Evolutionary conservation across 2,329 filamentous ascomycete genomes (phyloP), one percentile per base, ranked within the genome.

Genomic region (Fusarium siculi): DNA sequence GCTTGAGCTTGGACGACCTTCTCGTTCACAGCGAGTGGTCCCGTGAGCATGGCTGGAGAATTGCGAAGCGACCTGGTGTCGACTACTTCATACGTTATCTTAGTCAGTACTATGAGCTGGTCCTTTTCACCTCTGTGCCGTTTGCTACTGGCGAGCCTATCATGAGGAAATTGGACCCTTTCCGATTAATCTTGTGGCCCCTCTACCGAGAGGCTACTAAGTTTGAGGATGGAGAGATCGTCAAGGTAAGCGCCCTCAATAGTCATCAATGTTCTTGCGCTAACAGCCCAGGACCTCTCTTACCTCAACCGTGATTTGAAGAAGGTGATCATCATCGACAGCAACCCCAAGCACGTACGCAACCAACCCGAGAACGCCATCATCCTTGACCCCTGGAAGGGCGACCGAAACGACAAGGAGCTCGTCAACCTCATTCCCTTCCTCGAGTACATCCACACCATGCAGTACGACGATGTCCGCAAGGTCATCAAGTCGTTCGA

Each of bases 31-130:
- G 93, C 79, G 94, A 97, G 81, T 99, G 96, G 96, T 90, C 91
- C 30, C 90, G 96, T 64, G 94, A 98, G 81, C 93, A 98, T 80
- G 96, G 96, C 66, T 99, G 96, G 95, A 91, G 96, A 75, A 89
- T 97, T 70, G 96, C 96, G 34, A 99, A 99, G 86, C 90, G 96
- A 55, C 96, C 96, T 40, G 96, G 96, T 50, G 90, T 97, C 70
- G 96, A 99, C 84, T 99, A 99, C 85, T 99, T 99, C 85, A 85
- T 99, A 73, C 93, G 94, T 79, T 99, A 99, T 82, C 89, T 99
- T 54, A 96, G 93, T 83, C 95, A 98, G 82, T 98, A 99, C 87
- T 99, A 98, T 81, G 96, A 99, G 83, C 87, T 99, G 61, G 96
- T 98, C 58, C 90, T 99, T 73, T 99, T 98, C 85, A 99, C 96